Conservation (phyloP, 495 filamentous ascomycete genomes). For the Tuber calosporum region DNA sequence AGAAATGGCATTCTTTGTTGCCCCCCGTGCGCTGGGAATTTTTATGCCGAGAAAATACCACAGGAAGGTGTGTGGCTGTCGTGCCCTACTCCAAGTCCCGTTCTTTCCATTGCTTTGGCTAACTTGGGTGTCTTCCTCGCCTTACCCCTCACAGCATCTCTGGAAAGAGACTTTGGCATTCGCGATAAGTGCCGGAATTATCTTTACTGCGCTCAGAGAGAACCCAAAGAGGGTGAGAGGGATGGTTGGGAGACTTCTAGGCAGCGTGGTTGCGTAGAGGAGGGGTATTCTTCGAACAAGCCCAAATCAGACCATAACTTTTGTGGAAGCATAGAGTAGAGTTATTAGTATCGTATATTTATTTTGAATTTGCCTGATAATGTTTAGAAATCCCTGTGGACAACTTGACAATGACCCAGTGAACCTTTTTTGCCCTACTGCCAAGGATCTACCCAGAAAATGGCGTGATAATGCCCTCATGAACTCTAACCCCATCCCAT, state of each 20-base stretch:
- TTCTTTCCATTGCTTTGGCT: slow-evolving; percentile 8
- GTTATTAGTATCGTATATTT: neutral
- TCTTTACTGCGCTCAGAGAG: slow-evolving; percentile 65
- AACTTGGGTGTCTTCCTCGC: slow-evolving; percentile 36
- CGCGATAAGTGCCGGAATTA: slow-evolving; percentile 63
- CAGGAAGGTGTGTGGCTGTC: slow-evolving; percentile 47
- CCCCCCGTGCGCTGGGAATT: slow-evolving; percentile 71
- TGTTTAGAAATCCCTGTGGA: neutral
- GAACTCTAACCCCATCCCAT: neutral
- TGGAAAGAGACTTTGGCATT: slow-evolving; percentile 72
- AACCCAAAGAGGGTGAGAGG: slow-evolving; percentile 62
- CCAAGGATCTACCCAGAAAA: neutral
- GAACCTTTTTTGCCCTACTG: neutral
- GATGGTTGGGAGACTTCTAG: slow-evolving; percentile 61
- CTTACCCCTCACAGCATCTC: slow-evolving; percentile 50
- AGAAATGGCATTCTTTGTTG: slow-evolving; percentile 79
- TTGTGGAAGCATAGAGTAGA: neutral
- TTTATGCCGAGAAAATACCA: slow-evolving; percentile 68
- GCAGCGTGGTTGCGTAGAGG: slow-evolving; percentile 48
- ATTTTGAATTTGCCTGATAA: neutral
- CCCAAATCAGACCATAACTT: neutral
- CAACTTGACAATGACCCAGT: neutral
- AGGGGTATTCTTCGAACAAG: slow-evolving; percentile 5
- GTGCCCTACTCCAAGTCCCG: neutral
- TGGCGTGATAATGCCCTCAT: neutral